phyloP scores from a whole-genome alignment of 768 basidiomycete species.

The Kwoniella shandongensis region DNA sequence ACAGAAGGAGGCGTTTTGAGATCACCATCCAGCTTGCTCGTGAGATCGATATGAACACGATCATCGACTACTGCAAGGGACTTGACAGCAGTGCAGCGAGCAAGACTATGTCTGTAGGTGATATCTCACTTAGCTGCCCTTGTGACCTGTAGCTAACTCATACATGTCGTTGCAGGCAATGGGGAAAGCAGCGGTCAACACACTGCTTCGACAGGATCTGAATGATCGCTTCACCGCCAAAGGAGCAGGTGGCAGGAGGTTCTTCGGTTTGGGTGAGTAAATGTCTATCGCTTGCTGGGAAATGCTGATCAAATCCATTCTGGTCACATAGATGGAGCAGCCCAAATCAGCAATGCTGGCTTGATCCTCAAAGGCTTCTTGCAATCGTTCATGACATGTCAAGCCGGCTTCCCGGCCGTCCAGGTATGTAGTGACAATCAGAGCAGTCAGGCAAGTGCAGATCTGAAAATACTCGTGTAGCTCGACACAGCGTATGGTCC shows the following conservation, averaged over 20 bases:
- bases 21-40: constrained; percentile 39
- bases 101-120: constrained; percentile 38
- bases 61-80: constrained; percentile 40
- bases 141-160: background rate
- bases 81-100: constrained; percentile 31
- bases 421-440: constrained; percentile 6
- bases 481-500: constrained; percentile 53
- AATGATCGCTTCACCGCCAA: constrained; percentile 34
- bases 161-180: constrained; percentile 1
- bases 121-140: no score
- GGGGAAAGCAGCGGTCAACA: constrained; percentile 11
- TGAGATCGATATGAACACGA: constrained; percentile 41
- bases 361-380: constrained; percentile 50
- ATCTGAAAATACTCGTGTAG: constrained; percentile 19
- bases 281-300: background rate
- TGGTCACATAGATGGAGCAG: constrained; percentile 26
- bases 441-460: no score
- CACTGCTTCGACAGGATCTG: constrained; percentile 31
- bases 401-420: constrained; percentile 36
- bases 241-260: constrained; percentile 49
- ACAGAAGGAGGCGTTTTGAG: constrained; percentile 39
- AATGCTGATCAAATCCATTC: constrained; percentile 11
- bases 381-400: constrained; percentile 41
- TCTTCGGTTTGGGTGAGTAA: constrained; percentile 43
- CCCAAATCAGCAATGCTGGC: constrained; percentile 39